phyloP scores from a whole-genome alignment of 208 protist species.

The Endotrypanum monterogeii region DNA sequence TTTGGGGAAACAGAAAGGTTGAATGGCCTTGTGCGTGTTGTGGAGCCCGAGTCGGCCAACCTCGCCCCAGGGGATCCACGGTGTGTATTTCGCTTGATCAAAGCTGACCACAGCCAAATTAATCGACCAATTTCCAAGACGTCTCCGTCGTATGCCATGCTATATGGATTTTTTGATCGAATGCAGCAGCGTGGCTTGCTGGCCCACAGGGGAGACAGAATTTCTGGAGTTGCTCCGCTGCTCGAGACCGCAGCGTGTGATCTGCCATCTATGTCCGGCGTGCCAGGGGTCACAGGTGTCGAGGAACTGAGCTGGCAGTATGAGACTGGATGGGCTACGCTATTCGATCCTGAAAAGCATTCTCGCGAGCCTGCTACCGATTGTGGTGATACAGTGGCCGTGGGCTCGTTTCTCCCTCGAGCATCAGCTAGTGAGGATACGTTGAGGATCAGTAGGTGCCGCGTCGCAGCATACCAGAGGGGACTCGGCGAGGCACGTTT shows the following conservation, averaged over 20 bases:
- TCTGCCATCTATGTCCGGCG: not conserved
- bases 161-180: conserved; percentile 58
- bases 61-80: conserved; percentile 53
- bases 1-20: conserved; percentile 64
- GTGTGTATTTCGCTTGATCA: conserved; percentile 56
- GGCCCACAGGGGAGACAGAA: not conserved
- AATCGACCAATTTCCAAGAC: conserved; percentile 59
- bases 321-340: conserved; percentile 23
- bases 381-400: no score
- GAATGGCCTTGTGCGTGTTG: conserved; percentile 50
- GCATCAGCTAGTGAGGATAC: not conserved
- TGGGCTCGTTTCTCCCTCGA: not conserved
- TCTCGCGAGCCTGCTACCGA: not conserved
- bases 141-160: conserved; percentile 54
- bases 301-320: not conserved
- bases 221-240: not conserved
- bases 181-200: conserved; percentile 43
- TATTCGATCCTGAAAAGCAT: conserved; percentile 12
- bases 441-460: not conserved
- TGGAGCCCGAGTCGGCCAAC: conserved; percentile 69
- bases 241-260: not conserved
- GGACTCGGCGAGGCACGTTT: conserved; percentile 24
- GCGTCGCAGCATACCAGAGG: not conserved
- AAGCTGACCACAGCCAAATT: conserved; percentile 56
- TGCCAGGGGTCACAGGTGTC: not conserved